A percentile compares a stretch with the other conserved stretches of the same genome.
Evolutionary conservation across 441 rosid species (phyloP).

Genomic region (Mallotus japonicus): DNA sequence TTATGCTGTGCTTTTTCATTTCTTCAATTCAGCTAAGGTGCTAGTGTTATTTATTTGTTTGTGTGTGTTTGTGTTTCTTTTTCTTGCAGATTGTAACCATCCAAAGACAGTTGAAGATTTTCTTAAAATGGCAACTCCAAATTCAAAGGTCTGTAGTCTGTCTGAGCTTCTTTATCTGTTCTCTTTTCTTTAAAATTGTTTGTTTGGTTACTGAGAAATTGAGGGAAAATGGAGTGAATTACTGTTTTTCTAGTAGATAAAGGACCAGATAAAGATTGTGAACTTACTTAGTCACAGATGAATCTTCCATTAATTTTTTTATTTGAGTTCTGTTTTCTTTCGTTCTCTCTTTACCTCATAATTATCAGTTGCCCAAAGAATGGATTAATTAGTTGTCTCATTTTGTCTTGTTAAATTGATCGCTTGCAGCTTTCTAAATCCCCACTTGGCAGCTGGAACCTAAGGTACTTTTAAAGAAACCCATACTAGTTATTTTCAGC

Average conservation of each 20-base stretch:
- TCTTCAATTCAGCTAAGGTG: neutral
- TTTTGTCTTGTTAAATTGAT: slow-evolving; percentile 14
- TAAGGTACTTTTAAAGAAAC: slow-evolving; percentile 28
- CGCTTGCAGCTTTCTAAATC: slow-evolving; percentile 42
- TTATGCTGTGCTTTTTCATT: neutral
- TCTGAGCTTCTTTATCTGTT: neutral
- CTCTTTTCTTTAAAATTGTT: neutral
- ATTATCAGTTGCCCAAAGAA: neutral
- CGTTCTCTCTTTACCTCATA: neutral
- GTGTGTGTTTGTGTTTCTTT: slow-evolving; percentile 2
- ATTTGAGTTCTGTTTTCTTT: neutral
- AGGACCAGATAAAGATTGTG: neutral
- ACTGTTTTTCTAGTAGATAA: neutral
- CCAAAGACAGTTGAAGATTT: slow-evolving; percentile 80
- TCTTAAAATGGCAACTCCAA: slow-evolving; percentile 46
- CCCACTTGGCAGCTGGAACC: slow-evolving; percentile 41
- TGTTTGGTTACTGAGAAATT: slow-evolving; percentile 8
- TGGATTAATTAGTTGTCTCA: slow-evolving; percentile 7
- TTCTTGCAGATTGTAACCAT: slow-evolving; percentile 67
- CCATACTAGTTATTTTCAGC: neutral
- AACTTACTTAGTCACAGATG: neutral
- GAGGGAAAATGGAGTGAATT: neutral
- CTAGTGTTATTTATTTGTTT: neutral
- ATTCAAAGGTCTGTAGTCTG: slow-evolving; percentile 47
- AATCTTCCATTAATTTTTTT: slow-evolving; percentile 9